phyloP scores from a whole-genome alignment of 768 basidiomycete species.

The Mrakia frigida region DNA sequence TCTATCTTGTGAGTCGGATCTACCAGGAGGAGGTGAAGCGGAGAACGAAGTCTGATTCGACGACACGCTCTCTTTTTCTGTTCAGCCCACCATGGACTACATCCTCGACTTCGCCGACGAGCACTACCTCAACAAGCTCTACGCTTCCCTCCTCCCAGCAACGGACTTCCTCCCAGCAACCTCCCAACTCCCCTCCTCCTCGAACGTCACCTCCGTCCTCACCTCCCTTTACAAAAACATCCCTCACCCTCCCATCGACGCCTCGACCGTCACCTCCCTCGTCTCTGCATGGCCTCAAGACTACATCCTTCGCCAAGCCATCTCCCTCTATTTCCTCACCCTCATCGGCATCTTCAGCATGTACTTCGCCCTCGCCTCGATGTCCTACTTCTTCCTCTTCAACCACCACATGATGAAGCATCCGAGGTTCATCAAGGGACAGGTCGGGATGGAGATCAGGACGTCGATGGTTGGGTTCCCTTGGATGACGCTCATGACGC shows the following conservation, averaged over 20 bases:
- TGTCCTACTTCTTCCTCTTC: slow-evolving; percentile 82
- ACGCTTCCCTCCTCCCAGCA: slow-evolving; percentile 64
- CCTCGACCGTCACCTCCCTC: slow-evolving; percentile 25
- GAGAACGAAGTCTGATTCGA: too few species aligned
- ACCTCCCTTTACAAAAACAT: slow-evolving; percentile 35
- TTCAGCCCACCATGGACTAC: slow-evolving; percentile 63
- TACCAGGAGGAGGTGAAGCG: too few species aligned
- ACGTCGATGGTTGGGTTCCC: slow-evolving; percentile 72
- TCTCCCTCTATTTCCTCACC: slow-evolving; percentile 53
- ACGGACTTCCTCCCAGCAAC: slow-evolving; percentile 41
- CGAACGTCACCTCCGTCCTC: slow-evolving; percentile 38
- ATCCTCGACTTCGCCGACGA: slow-evolving; percentile 66
- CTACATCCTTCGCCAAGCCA: slow-evolving; percentile 48
- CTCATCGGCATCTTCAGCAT: slow-evolving; percentile 73
- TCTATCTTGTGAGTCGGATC: too few species aligned
- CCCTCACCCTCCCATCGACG: slow-evolving; percentile 31
- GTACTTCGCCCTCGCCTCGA: slow-evolving; percentile 81
- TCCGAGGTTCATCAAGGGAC: slow-evolving; percentile 85
- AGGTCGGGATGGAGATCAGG: slow-evolving; percentile 69
- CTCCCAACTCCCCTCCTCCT: slow-evolving; percentile 37
- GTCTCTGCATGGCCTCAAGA: slow-evolving; percentile 66
- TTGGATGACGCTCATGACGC: slow-evolving; percentile 69
- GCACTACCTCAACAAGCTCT: slow-evolving; percentile 67
- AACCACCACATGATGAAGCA: slow-evolving; percentile 81
- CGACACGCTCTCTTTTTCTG: background rate